Evolutionary conservation across 805 yeast genomes (phyloP), one percentile per base, ranked within the genome.

Genomic region (Metschnikowia continentalis): DNA sequence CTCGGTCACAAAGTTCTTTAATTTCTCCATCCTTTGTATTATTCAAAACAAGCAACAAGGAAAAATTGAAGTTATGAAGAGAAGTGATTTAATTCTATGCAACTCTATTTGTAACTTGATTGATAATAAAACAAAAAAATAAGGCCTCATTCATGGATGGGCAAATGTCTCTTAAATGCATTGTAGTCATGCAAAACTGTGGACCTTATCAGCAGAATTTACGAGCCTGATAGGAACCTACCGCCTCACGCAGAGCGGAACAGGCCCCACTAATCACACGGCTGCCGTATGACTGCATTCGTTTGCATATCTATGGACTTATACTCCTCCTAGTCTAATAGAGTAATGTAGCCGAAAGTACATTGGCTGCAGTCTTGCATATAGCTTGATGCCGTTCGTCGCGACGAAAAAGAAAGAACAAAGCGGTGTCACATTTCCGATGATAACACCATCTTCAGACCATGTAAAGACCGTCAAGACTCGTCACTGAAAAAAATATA

Each of bases 21-120:
- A 42, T 36, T 58, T 58, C 41, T 54, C 58, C 61, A 58, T 58
- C n/a, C 15, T 46, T 20, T 5, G 22, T 32, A 41, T 35, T 20
- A 20, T 26, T 47, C 52, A 51, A 33, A 32, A 33, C n/a, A 33
- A 30, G 14, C 8, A 26, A 32, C n/a, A 38, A 10, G 15, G 26
- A 32, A 20, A 10, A 14, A 14, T 37, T 37, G 14, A 30, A 42
- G 36, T 6, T 17, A 13, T 26, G 32, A 20, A 8, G 15, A 15
- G 11, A 33, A 33, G 37, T 20, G 14, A 20, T 13, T 20, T 35
- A 22, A 37, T 32, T 10, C 15, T 19, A 8, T n/a, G 10, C n/a
- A 22, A 32, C 26, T 42, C 36, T 42, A 14, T 3, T 42, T 20
- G 38, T n/a, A 15, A 30, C 46, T 42, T 32, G 8, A 20, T 42